phyloP scores from a whole-genome alignment of 1,284 basidiomycete species.

The Hemileia vastatrix region DNA sequence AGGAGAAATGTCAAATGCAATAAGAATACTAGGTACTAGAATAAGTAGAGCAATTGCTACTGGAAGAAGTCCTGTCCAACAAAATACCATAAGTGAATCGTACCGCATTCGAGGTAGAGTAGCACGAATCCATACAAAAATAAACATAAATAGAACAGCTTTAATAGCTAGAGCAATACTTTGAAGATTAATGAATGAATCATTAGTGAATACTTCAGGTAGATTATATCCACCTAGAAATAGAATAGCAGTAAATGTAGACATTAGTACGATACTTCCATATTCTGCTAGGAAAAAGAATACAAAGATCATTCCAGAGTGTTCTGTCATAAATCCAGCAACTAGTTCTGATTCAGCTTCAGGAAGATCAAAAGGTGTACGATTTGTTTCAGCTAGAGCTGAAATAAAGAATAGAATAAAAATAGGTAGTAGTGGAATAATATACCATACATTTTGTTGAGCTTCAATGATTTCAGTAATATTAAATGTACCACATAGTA shows the following conservation, averaged over 20 bases:
- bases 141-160: conserved; percentile 30
- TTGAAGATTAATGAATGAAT: conserved; percentile 30
- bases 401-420: conserved; percentile 46
- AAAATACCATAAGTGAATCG: conserved; percentile 33
- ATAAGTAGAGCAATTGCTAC: conserved; percentile 29
- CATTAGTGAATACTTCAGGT: conserved; percentile 28
- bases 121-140: conserved; percentile 35
- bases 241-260: conserved; percentile 33
- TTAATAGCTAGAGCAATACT: conserved; percentile 31
- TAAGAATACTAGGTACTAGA: conserved; percentile 29
- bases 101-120: conserved; percentile 33
- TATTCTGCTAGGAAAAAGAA: conserved; percentile 36
- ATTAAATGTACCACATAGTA: conserved; percentile 44
- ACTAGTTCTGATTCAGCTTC: conserved; percentile 41
- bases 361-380: conserved; percentile 46
- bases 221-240: conserved; percentile 31
- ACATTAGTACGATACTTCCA: conserved; percentile 40
- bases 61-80: conserved; percentile 35
- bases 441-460: conserved; percentile 45
- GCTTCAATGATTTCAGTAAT: conserved; percentile 43
- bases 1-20: conserved; percentile 33
- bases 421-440: conserved; percentile 44
- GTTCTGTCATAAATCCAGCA: conserved; percentile 39
- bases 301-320: conserved; percentile 32
- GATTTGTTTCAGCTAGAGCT: conserved; percentile 45